phyloP scores from a whole-genome alignment of 768 basidiomycete species.

The Pisolithus albus region DNA sequence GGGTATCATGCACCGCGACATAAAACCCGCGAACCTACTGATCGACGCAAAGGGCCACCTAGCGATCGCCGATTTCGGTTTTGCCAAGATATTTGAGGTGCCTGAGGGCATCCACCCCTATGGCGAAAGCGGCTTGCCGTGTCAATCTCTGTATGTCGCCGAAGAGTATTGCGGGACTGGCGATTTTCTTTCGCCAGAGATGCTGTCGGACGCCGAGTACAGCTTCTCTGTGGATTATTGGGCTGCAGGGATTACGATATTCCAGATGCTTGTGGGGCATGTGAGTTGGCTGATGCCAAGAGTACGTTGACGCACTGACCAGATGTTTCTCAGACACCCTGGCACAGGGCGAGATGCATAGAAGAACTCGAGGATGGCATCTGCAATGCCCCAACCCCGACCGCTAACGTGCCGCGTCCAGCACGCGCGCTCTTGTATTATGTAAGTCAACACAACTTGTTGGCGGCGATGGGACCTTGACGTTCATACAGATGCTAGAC shows the following conservation, averaged over 20 bases:
- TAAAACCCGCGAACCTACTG: conserved; percentile 61
- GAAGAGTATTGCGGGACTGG: neutral
- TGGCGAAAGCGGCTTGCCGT: neutral
- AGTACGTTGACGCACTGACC: neutral
- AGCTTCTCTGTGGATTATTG: neutral
- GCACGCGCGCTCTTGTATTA: too few species aligned
- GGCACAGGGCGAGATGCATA: neutral
- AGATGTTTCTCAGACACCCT: neutral
- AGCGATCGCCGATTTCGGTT: neutral
- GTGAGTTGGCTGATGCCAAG: neutral
- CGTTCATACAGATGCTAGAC: too few species aligned
- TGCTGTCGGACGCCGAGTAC: neutral
- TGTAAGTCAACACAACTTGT: too few species aligned
- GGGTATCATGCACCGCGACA: conserved; percentile 62
- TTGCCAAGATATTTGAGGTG: neutral
- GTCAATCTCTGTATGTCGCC: neutral
- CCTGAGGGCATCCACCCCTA: neutral
- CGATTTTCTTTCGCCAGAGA: neutral
- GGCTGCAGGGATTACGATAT: neutral
- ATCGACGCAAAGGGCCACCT: conserved; percentile 38
- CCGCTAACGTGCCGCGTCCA: too few species aligned
- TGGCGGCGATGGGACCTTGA: too few species aligned
- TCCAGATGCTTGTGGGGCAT: neutral
- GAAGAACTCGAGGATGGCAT: neutral
- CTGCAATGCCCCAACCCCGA: neutral